A percentile compares a stretch with the other conserved stretches of the same genome.
phyloP scores from a whole-genome alignment of 192 early-diverging fungal species.

The Entomortierella chlamydospora region DNA sequence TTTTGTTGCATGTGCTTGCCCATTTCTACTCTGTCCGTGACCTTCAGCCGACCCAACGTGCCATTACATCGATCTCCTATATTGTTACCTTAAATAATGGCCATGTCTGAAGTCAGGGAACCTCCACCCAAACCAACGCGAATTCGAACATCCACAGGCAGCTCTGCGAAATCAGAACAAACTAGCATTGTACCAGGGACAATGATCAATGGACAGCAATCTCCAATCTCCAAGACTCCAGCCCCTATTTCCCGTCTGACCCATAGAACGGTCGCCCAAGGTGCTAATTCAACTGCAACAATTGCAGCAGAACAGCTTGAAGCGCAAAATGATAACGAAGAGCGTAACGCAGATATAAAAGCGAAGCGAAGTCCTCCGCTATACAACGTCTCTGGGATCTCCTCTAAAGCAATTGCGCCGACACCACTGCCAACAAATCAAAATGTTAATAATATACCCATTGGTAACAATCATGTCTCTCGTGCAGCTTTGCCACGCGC shows the following conservation, averaged over 20 bases:
- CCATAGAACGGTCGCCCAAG: background rate
- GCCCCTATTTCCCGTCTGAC: slow-evolving; percentile 7
- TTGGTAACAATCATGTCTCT: background rate
- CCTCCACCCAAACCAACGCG: slow-evolving; percentile 43
- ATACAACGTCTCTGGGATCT: background rate
- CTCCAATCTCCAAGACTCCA: slow-evolving; percentile 11
- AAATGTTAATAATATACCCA: background rate
- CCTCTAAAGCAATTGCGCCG: background rate
- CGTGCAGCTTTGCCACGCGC: background rate
- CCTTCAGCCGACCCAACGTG: slow-evolving; percentile 20
- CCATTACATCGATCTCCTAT: background rate
- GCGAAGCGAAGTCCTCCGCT: background rate
- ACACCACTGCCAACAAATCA: background rate
- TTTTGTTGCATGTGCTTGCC: background rate
- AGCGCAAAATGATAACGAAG: background rate
- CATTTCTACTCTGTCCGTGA: slow-evolving; percentile 8
- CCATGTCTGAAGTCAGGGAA: slow-evolving; percentile 31
- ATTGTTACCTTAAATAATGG: background rate
- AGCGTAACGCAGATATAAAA: background rate
- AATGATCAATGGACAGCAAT: slow-evolving; percentile 4
- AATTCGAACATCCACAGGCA: slow-evolving; percentile 21
- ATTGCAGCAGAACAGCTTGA: background rate
- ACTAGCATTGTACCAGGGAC: background rate
- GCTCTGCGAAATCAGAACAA: slow-evolving; percentile 7
- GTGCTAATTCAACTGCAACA: background rate